phyloP scores from a whole-genome alignment of 2,329 filamentous ascomycete species.

The Macrophomina tecta region DNA sequence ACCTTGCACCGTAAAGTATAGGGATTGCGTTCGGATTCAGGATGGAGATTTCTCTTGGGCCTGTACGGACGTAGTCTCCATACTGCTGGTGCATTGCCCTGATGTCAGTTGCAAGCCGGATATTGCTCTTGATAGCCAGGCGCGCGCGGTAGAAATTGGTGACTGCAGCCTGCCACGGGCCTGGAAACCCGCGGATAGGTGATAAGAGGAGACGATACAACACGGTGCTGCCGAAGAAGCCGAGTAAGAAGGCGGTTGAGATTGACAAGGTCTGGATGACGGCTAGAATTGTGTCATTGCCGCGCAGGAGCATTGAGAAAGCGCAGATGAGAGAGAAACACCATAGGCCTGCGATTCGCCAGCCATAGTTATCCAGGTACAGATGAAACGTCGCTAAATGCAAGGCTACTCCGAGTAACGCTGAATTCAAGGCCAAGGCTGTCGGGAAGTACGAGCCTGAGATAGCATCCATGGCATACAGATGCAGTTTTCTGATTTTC shows the following conservation, averaged over 20 bases:
- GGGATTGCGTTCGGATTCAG: conserved; percentile 35
- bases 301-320: not conserved
- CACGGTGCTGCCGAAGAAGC: conserved; percentile 41
- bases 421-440: not conserved
- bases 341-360: not conserved
- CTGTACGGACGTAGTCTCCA: conserved; percentile 29
- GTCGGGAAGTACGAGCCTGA: not conserved
- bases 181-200: conserved; percentile 38
- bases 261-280: not conserved
- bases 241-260: not conserved
- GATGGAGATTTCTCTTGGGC: conserved; percentile 37
- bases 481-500: too few species aligned
- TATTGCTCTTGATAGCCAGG: conserved; percentile 15
- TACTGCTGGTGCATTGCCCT: conserved; percentile 4
- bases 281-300: not conserved
- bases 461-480: not conserved
- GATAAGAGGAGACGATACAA: conserved; percentile 51
- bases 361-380: conserved; percentile 5
- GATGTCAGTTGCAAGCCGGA: conserved; percentile 22
- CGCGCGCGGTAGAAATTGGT: conserved; percentile 16
- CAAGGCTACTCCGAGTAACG: not conserved
- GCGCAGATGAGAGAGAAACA: not conserved
- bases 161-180: conserved; percentile 9
- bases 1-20: conserved; percentile 40
- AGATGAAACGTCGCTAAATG: not conserved